Base-by-base conservation (phyloP, 306 rosid genomes). In the Vachellia pachyceras region DNA sequence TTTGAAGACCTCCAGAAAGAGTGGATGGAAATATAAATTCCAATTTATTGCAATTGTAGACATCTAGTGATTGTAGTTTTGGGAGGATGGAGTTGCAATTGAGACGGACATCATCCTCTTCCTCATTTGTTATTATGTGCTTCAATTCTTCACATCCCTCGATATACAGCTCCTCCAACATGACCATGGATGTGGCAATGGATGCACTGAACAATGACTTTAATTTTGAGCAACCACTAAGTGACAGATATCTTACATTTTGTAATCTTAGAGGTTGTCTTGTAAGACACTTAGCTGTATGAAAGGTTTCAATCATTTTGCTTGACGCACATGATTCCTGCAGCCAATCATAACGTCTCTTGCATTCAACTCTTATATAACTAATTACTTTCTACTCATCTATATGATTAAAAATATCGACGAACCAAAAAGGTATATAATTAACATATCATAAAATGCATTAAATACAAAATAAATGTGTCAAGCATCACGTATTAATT, bases 51-150 rank as follows among this genome's bases (percentile, higher is more conserved):
- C 55, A 69, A 0, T 40, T 0, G 0, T 0, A 1, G n/a, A 42
- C 3, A 1, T 5, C 0, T 2, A 44, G 37, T 0, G 0, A 0
- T n/a, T 69, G 11, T 5, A 69, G n/a, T 22, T 42, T 22, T 0
- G 55, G 54, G 10, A 69, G 23, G 47, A 44, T 44, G 1, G 13
- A 9, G 47, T 12, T 8, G 1, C 13, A 9, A 10, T 41, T 47
- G 3, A 47, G 36, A 9, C 14, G 29, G 10, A 29, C 9, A 15
- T 6, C 12, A 15, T 72, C 76, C 13, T 72, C 63, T 14, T 0
- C 63, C 25, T 6, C 23, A 11, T 46, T 29, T 47, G 37, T 5
- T 11, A n/a, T 37, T 20, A 55, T 37, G 20, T n/a, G 37, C 20
- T 73, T 54, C 78, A 73, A 11, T 6, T 45, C 49, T 12, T 36